Evolutionary conservation across 495 filamentous ascomycete genomes (phyloP).

Genomic region (Xylaria flabelliformis): DNA sequence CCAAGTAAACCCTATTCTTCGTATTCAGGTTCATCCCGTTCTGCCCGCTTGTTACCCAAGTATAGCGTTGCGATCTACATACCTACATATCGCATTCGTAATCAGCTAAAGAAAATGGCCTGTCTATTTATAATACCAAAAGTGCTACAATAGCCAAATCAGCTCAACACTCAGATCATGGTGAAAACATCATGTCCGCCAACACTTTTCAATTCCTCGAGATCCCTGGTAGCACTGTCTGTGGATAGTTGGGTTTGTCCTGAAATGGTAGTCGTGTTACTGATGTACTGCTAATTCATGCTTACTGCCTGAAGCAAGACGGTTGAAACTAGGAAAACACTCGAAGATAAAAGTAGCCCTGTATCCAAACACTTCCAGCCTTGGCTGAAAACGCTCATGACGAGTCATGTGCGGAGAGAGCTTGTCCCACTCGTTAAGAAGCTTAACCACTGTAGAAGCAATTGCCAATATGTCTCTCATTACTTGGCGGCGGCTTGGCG

Average conservation of each 20-base stretch:
- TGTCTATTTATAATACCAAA: neutral
- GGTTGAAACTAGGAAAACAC: neutral
- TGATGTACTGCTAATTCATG: neutral
- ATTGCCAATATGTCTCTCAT: slow-evolving; percentile 12
- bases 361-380: slow-evolving; percentile 13
- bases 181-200: neutral
- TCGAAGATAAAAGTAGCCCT: slow-evolving; percentile 10
- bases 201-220: neutral
- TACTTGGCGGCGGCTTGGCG: slow-evolving; percentile 47
- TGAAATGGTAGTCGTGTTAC: neutral
- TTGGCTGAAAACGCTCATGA: slow-evolving; percentile 14
- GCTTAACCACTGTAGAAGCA: slow-evolving; percentile 7
- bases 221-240: neutral
- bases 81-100: neutral
- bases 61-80: neutral
- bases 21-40: slow-evolving; percentile 6
- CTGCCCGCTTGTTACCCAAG: neutral
- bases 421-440: neutral
- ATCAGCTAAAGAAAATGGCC: neutral
- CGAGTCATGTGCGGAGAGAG: neutral
- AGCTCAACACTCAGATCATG: neutral
- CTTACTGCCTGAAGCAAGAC: slow-evolving; percentile 1
- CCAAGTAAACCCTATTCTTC: neutral
- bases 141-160: neutral
- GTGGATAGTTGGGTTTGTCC: neutral